Percentiles rank a stretch among this genome's conserved stretches.
Evolutionary conservation across 2,329 filamentous ascomycete genomes (phyloP).

Genomic region (Fusarium buxicola): DNA sequence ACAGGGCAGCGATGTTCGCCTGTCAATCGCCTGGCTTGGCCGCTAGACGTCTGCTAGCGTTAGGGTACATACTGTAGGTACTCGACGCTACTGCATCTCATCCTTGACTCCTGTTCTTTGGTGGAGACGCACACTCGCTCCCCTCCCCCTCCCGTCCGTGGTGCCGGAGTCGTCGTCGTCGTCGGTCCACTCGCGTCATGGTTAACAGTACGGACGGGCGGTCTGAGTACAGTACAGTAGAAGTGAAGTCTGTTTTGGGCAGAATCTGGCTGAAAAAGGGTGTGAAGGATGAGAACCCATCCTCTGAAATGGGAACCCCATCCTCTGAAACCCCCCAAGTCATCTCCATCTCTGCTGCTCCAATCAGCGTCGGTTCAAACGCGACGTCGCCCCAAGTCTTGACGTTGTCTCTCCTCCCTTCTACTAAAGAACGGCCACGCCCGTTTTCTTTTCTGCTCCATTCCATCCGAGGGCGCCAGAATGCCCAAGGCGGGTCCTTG

Average conservation of each 20-base stretch:
- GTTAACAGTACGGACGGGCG: too few species aligned
- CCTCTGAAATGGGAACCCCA: too few species aligned
- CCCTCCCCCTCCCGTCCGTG: too few species aligned
- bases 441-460: constrained; percentile 7
- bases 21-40: constrained; percentile 10
- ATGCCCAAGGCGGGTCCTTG: constrained; percentile 35
- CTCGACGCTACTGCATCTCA: constrained; percentile 39
- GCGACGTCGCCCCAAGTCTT: constrained; percentile 9
- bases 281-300: too few species aligned
- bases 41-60: not conserved
- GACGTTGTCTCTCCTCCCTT: constrained; percentile 17
- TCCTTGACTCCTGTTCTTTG: constrained; percentile 31
- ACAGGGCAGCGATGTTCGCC: not conserved
- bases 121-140: too few species aligned
- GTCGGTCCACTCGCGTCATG: too few species aligned
- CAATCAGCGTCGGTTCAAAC: constrained; percentile 20
- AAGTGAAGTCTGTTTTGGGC: too few species aligned
- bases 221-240: too few species aligned
- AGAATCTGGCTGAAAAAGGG: too few species aligned
- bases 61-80: not conserved
- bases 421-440: constrained; percentile 24
- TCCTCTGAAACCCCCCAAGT: too few species aligned
- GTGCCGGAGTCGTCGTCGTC: too few species aligned
- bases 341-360: not conserved
- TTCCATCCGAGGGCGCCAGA: constrained; percentile 23